Evolutionary conservation across 2,329 filamentous ascomycete genomes (phyloP), one percentile per base, ranked within the genome.

Genomic region (Penicillium frequentans): DNA sequence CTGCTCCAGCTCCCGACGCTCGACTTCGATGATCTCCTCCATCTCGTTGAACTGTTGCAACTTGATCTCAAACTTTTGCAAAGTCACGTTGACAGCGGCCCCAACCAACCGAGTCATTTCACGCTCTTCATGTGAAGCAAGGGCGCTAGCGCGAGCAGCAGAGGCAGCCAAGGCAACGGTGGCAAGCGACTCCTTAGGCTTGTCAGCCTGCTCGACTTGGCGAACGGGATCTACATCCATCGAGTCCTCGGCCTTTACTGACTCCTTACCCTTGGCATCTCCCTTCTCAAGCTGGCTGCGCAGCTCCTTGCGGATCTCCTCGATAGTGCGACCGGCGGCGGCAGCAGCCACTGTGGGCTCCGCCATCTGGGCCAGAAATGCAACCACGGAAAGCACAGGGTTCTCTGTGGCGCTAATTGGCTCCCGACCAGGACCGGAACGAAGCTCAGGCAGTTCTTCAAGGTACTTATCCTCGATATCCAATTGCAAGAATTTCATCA

Each of bases 401-500:
- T 98, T 99, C 69, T 99, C 95, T 14, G 90, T 88, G 71, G 96
- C 91, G 72, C 86, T 93, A 74, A 98, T 95, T 0, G 95, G 95
- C 46, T 96, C 83, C 60, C 91, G 87, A 9, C 93, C 93, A 58
- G 89, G 85, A 51, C 91, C 84, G 55, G 86, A 84, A 33, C 89
- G 88, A 35, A 95, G 80, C 44, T 79, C 75, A 8, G 83, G 81
- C 68, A 93, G 88, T 8, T 91, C 86, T 68, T 98, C 93, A 10
- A 97, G 81, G 70, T 97, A 99, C 73, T 96, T 96, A 79, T 97
- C 93, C 74, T 98, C 95, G 60, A 99, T 99, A 65, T 97, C 93
- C 35, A 99, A 82, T 71, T 97, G 92, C 62, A 99, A 76, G 79
- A 99, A 99, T 73, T 97, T 95, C 67, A 98, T 83, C 16, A 98